A percentile compares a stretch with the other conserved stretches of the same genome.
Evolutionary conservation across 164 flowering plant genomes (phyloP).

Genomic region (Nymphaea colorata): DNA sequence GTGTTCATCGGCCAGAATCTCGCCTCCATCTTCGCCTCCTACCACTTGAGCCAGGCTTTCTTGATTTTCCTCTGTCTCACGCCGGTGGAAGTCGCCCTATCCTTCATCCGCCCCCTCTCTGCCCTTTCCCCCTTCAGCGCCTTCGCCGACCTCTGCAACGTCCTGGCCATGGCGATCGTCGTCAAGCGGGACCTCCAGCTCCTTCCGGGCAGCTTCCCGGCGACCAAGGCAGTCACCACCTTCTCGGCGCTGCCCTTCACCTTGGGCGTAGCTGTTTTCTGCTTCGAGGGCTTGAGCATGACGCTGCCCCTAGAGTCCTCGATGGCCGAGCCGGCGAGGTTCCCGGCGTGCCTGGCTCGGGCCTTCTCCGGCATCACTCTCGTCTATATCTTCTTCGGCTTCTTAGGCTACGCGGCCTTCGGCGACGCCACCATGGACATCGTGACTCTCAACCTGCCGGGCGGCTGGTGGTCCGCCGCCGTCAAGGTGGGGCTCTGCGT

Average conservation of each 20-base stretch:
- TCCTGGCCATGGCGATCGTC: constrained; percentile 19
- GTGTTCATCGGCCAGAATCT: constrained; percentile 21
- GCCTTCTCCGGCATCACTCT: constrained; percentile 12
- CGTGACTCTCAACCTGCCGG: constrained; percentile 20
- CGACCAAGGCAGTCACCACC: constrained; percentile 5
- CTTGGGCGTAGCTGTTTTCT: constrained; percentile 21
- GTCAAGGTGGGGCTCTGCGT: constrained; percentile 22
- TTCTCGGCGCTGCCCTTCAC: constrained; percentile 12
- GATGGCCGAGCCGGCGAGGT: constrained; percentile 13
- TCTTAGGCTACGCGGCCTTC: constrained; percentile 20
- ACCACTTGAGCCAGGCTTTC: constrained; percentile 4
- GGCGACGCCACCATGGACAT: constrained; percentile 21
- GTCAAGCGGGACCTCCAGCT: constrained; percentile 13
- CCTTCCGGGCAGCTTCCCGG: constrained; percentile 6
- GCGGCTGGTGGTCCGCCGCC: constrained; percentile 16
- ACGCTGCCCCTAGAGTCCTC: constrained; percentile 18
- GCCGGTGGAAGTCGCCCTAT: constrained; percentile 15
- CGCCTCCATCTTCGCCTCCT: constrained; percentile 9
- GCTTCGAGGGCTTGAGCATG: constrained; percentile 22
- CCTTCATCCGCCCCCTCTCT: constrained; percentile 18
- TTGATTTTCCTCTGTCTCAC: constrained; percentile 11
- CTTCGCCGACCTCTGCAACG: constrained; percentile 18
- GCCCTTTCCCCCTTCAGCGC: constrained; percentile 17
- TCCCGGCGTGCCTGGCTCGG: constrained; percentile 8
- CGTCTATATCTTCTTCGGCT: constrained; percentile 14